phyloP scores from a whole-genome alignment of 108 stramenopile genomes.

The Cylindrotheca closterium region DNA sequence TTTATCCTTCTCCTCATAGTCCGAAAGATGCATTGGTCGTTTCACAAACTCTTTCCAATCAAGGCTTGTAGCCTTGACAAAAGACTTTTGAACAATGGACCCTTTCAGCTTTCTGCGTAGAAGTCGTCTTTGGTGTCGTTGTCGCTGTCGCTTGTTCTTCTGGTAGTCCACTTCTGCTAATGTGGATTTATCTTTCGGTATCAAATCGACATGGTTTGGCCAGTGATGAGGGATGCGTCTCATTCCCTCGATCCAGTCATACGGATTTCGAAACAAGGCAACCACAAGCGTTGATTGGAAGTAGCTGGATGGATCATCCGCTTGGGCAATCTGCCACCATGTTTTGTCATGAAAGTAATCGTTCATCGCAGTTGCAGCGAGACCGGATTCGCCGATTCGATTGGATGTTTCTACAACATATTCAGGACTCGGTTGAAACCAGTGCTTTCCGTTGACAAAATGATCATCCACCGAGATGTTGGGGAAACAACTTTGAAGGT shows the following conservation, averaged over 20 bases:
- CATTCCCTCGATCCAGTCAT: slow-evolving; percentile 35
- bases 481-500: slow-evolving; percentile 24
- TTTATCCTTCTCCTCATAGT: not conserved
- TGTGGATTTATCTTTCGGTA: slow-evolving; percentile 19
- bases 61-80: slow-evolving; percentile 4
- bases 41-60: slow-evolving; percentile 28
- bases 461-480: slow-evolving; percentile 9
- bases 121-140: not conserved
- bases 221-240: slow-evolving; percentile 31
- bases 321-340: slow-evolving; percentile 11
- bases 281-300: slow-evolving; percentile 7
- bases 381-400: not conserved
- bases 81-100: slow-evolving; percentile 28
- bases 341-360: not conserved
- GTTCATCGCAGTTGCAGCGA: not conserved
- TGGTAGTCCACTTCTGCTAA: slow-evolving; percentile 5
- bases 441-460: slow-evolving; percentile 26
- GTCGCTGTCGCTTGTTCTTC: not conserved
- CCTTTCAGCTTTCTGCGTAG: not conserved
- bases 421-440: slow-evolving; percentile 28
- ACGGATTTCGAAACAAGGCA: slow-evolving; percentile 8
- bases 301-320: not conserved
- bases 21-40: slow-evolving; percentile 7
- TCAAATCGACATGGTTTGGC: slow-evolving; percentile 25
- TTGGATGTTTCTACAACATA: slow-evolving; percentile 2